Evolutionary conservation across 1,139 yeast species (phyloP), one percentile per base, ranked within the genome.

Genomic region (Debaryomyces coudertii): DNA sequence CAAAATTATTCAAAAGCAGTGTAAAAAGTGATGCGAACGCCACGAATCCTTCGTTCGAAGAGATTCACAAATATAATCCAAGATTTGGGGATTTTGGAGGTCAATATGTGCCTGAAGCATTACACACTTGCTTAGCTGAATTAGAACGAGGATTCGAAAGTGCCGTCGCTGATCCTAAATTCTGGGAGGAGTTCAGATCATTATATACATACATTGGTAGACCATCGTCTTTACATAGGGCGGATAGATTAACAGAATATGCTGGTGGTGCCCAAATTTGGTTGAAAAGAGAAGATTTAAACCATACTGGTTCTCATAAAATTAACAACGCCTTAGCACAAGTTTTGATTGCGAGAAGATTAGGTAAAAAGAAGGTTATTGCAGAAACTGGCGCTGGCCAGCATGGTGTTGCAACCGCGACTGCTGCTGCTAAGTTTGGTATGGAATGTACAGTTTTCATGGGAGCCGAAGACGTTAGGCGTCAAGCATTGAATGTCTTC

Each of bases 341-440:
- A 74, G 93, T 90, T 20, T 76, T 93, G 51, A 77, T 93, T 56
- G 99, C 99, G 30, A 88, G 80, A 67, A 81, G 99, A 66, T 77
- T 95, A 56, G 99, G 99, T 42, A 93, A 93, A 75, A 83, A 75
- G 51, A 84, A 87, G 58, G 82, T 93, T 51, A 93, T 93, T 65
- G 99, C 99, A 38, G 99, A 93, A 73, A 93, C 99, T 38, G 99
- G 99, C 68, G 99, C 99, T 45, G 99, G 99, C 53, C 99, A 93
- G 75, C 99, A 93, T 65, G 99, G 99, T 73, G 99, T 93, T 37
- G 99, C 99, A 39, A 93, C 99, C 48, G 99, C 99, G 25, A 93
- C 99, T 47, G 98, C 96, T 0, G 92, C 97, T 72, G 99, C 99
- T 55, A 95, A 93, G 68, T 93, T 93, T 58, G 99, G 99, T 44